Percentiles rank a stretch among this genome's conserved stretches.
phyloP scores from a whole-genome alignment of 2,329 filamentous ascomycete species.

The Neonectria coccinea region DNA sequence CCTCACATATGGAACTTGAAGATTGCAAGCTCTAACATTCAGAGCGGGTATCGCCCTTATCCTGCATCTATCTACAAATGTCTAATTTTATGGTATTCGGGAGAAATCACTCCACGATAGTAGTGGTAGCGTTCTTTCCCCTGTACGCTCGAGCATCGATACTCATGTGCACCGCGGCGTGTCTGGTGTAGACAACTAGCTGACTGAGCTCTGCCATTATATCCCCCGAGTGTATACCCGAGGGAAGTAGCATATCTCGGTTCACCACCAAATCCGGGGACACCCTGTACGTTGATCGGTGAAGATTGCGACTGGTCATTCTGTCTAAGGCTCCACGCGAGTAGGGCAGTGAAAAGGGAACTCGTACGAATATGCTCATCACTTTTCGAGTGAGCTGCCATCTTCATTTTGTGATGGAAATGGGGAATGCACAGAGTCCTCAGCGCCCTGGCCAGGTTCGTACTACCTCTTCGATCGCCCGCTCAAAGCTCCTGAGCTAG shows the following conservation, averaged over 20 bases:
- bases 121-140: conserved; percentile 3
- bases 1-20: conserved; percentile 13
- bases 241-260: neutral
- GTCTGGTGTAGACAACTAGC: neutral
- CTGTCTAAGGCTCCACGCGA: neutral
- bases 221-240: conserved; percentile 5
- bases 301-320: neutral
- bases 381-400: neutral
- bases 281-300: neutral
- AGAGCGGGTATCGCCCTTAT: neutral
- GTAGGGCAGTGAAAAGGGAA: neutral
- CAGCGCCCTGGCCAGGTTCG: conserved; percentile 8
- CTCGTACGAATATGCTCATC: neutral
- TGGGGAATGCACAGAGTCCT: neutral
- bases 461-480: conserved; percentile 32
- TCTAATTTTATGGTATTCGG: neutral
- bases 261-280: conserved; percentile 13
- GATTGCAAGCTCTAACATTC: conserved; percentile 8
- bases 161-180: conserved; percentile 1
- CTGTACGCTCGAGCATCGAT: neutral
- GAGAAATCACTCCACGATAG: neutral
- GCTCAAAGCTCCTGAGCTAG: conserved; percentile 46
- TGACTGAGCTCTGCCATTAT: neutral
- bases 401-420: neutral
- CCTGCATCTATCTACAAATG: neutral